Base-by-base conservation (phyloP, 1,284 basidiomycete genomes). In the Cryptococcus sp. region DNA sequence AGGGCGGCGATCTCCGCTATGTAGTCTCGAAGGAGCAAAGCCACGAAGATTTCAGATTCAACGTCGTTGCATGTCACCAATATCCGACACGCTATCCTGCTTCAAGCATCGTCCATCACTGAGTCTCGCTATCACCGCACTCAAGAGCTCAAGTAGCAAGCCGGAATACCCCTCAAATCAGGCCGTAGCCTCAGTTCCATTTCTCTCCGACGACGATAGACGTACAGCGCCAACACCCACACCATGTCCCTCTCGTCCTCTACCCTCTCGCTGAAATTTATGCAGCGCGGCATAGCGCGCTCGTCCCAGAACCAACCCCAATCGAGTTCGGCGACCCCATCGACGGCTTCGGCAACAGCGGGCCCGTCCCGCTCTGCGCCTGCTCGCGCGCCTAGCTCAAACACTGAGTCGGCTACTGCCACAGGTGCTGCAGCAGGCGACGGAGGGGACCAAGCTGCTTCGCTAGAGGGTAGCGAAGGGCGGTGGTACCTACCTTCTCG, bases 231-330 rank as follows among this genome's bases (percentile, higher is more conserved):
- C 11, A 30, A 46, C n/a, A 23, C 35, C n/a, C 15, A 27, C 42
- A 57, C 41, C 35, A 63, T 75, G 72, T 68, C 69, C 40, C 66
- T 77, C 50, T 76, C 74, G 16, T 57, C 67, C 25, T 71, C 69
- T 13, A 78, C 76, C 10, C 67, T 74, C 40, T 76, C 76, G 47
- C 69, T 78, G 40, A 78, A 78, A 58, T 78, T 78, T 54, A 78
- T 78, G 76, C 76, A 78, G 63, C 66, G 76, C 15, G 76, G 70
- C 10, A 57, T 66, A n/a, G 73, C 72, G 43, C 63, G 62, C 5
- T 35, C 30, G 30, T 35, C 30, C 10, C 30, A 35, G 8, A 5
- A 4, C 13, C 30, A 35, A 10, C 7, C 8, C 10, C 30, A 35
- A 35, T 39, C 50, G 1, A 39, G 20, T n/a, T 5, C 55, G 22